phyloP scores from a whole-genome alignment of 495 filamentous ascomycete species.

The Amniculicola lignicola region DNA sequence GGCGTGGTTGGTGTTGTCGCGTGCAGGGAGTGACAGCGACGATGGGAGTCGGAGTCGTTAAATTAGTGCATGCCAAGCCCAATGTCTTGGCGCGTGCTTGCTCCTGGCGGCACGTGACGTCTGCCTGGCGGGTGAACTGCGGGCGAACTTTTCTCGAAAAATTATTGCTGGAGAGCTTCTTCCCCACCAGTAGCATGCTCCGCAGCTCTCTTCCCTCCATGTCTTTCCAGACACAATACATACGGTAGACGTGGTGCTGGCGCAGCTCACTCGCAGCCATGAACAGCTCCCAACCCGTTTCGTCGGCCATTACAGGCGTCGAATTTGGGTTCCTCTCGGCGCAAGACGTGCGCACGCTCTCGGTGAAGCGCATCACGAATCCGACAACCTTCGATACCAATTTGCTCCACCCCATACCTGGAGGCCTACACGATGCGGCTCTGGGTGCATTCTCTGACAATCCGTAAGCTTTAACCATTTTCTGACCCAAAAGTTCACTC shows the following conservation, averaged over 20 bases:
- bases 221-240: too few relatives aligned
- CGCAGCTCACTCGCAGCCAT: conserved; percentile 39
- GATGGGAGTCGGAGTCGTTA: too few relatives aligned
- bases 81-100: too few relatives aligned
- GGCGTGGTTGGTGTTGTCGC: background rate
- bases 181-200: too few relatives aligned
- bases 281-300: conserved; percentile 87
- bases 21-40: background rate
- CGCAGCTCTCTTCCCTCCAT: too few relatives aligned
- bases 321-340: conserved; percentile 80
- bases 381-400: conserved; percentile 85
- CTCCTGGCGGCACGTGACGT: background rate
- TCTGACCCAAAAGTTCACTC: background rate
- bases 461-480: conserved; percentile 57
- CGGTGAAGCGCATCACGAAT: conserved; percentile 88
- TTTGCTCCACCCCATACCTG: conserved; percentile 76
- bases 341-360: conserved; percentile 80
- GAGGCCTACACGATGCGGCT: conserved; percentile 89
- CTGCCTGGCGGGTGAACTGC: conserved; percentile 8
- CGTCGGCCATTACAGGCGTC: conserved; percentile 79
- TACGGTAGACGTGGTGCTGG: too few relatives aligned
- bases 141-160: conserved; percentile 20
- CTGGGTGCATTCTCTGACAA: conserved; percentile 86
- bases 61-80: too few relatives aligned
- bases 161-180: conserved; percentile 16